A percentile compares a stretch with the other conserved stretches of the same genome.
phyloP scores from a whole-genome alignment of 306 rosid species.

The Aeschynomene evenia region DNA sequence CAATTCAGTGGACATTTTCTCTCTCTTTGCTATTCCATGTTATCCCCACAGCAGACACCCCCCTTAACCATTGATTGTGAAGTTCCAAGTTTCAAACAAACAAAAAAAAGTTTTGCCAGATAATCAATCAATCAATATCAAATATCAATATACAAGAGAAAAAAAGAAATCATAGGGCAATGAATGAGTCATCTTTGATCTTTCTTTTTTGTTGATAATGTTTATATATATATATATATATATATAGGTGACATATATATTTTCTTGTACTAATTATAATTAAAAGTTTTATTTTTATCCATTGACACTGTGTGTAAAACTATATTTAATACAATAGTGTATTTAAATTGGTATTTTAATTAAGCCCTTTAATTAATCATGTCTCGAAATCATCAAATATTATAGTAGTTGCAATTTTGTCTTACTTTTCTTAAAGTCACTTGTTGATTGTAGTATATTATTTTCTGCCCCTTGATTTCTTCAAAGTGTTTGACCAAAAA shows the following conservation, averaged over 20 bases:
- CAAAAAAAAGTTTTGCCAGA: conserved; percentile 31
- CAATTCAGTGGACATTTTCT: conserved; percentile 26
- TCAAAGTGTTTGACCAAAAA: conserved; percentile 48
- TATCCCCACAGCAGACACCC: conserved; percentile 30
- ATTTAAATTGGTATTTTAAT: too few species aligned
- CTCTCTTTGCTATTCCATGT: not conserved
- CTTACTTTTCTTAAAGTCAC: conserved; percentile 41
- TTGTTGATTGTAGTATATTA: conserved; percentile 34
- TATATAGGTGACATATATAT: not conserved
- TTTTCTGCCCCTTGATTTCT: conserved; percentile 34
- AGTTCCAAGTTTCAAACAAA: conserved; percentile 34
- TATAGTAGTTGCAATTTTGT: conserved; percentile 41
- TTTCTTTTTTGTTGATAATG: not conserved
- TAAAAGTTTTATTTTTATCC: not conserved
- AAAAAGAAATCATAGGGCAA: conserved; percentile 27
- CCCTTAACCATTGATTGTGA: conserved; percentile 47
- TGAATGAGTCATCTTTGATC: conserved; percentile 38
- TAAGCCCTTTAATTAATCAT: conserved; percentile 6
- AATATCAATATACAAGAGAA: not conserved
- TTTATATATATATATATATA: not conserved
- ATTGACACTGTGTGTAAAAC: conserved; percentile 22
- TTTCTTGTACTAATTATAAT: conserved; percentile 57
- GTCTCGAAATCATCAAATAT: conserved; percentile 48
- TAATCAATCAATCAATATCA: conserved; percentile 13
- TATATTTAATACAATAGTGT: too few species aligned